These are phyloP conservation scores for Pseudozyma sp. DNA, from an alignment of 1,284 basidiomycete species.

Conservation along the genomic window DNA sequence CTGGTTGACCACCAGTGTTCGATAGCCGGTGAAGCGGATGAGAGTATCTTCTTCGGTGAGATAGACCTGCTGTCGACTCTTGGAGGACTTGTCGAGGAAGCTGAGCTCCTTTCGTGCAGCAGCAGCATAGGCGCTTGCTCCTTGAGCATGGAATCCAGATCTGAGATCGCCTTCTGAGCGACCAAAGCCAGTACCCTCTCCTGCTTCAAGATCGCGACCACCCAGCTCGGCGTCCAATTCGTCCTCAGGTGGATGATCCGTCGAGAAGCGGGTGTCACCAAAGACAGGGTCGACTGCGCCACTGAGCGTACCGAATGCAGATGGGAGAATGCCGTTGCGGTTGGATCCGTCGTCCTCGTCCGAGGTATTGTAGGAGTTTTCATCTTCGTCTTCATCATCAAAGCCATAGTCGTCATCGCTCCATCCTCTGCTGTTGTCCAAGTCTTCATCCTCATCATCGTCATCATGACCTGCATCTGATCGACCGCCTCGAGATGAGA, in stretches of 20 bases:
- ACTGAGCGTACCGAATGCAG: slow-evolving; percentile 61
- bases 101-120: slow-evolving; percentile 36
- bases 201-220: slow-evolving; percentile 36
- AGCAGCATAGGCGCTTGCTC: slow-evolving; percentile 3
- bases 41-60: slow-evolving; percentile 91
- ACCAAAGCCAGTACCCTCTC: slow-evolving; percentile 43
- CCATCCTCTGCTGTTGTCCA: slow-evolving; percentile 37
- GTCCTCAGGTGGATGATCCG: slow-evolving; percentile 58
- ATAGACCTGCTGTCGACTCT: slow-evolving; percentile 81
- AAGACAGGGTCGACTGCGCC: slow-evolving; percentile 65
- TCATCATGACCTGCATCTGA: slow-evolving; percentile 45
- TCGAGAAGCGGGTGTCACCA: slow-evolving; percentile 58
- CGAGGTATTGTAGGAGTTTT: slow-evolving; percentile 43
- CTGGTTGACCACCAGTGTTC: slow-evolving; percentile 76
- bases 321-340: slow-evolving; percentile 59
- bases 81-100: slow-evolving; percentile 64
- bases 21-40: slow-evolving; percentile 90
- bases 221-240: slow-evolving; percentile 61
- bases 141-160: slow-evolving; percentile 5
- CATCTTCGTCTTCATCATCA: slow-evolving; percentile 51
- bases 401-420: slow-evolving; percentile 57
- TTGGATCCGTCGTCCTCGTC: slow-evolving; percentile 56
- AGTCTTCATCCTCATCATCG: slow-evolving; percentile 36
- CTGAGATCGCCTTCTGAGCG: slow-evolving; percentile 35
- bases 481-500: slow-evolving; percentile 37